These are phyloP conservation scores for Elsinoe arachidis DNA, from an alignment of 2,329 filamentous ascomycete genomes.

Conservation along the genomic window DNA sequence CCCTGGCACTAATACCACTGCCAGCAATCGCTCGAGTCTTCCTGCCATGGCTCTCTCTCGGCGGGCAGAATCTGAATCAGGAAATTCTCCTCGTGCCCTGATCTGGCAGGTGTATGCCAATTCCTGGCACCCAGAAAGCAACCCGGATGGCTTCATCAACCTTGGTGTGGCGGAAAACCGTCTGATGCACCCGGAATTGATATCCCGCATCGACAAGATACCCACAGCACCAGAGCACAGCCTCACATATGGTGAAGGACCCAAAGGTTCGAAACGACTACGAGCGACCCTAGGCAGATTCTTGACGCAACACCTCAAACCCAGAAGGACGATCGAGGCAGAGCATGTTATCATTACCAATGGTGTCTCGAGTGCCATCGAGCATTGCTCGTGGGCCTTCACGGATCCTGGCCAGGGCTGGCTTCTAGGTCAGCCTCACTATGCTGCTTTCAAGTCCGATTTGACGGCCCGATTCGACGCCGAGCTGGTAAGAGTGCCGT, in stretches of 20 bases:
- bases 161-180: slow-evolving; percentile 27
- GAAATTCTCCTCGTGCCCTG: slow-evolving; percentile 16
- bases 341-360: slow-evolving; percentile 34
- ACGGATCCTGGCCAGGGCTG: slow-evolving; percentile 40
- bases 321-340: slow-evolving; percentile 27
- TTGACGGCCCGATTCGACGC: slow-evolving; percentile 29
- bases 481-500: slow-evolving; percentile 30
- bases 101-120: slow-evolving; percentile 10
- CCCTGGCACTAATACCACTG: too few relatives aligned
- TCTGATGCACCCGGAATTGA: slow-evolving; percentile 14
- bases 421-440: slow-evolving; percentile 39
- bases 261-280: slow-evolving; percentile 32
- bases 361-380: slow-evolving; percentile 35
- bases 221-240: slow-evolving; percentile 23
- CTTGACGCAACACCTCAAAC: slow-evolving; percentile 35
- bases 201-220: neutral
- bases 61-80: neutral
- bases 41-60: neutral
- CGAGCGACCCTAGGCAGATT: slow-evolving; percentile 33
- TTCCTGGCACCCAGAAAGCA: slow-evolving; percentile 19
- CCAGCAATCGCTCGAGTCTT: too few relatives aligned
- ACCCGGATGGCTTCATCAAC: slow-evolving; percentile 25
- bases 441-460: slow-evolving; percentile 42
- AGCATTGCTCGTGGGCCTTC: slow-evolving; percentile 36
- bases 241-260: slow-evolving; percentile 35